Base-by-base conservation (phyloP, 331 rosid species). In the Prunus yedoensis region DNA sequence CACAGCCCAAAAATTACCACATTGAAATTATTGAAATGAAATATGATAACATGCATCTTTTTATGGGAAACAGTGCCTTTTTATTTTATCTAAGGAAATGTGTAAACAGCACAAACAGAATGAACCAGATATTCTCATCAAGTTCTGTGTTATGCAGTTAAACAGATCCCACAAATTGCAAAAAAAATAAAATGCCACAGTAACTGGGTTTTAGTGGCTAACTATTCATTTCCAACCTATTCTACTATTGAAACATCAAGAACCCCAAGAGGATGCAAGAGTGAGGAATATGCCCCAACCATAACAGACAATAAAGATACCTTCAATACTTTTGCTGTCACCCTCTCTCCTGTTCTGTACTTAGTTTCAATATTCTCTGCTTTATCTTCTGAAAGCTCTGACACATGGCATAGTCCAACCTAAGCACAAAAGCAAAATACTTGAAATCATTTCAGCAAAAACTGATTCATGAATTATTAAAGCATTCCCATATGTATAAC, bases 361-460 rank as follows among this genome's bases (percentile, higher is more conserved):
- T 85, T 84, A 13, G 83, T 79, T 76, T 90, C 93, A 63, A 92
- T 73, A 79, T 72, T 84, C 47, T 89, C 91, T 61, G 86, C 45
- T 58, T 46, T 86, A 74, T 85, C 78, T 78, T 88, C 97, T 64
- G 97, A 87, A 85, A 94, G 79, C 87, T 94, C 97, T 18, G 97
- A 92, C 16, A 84, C 35, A 67, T 94, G 99, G 88, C 99, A 94
- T 74, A 90, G 78, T 64, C 99, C 99, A 82, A 92, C 98, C 98
- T 94, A 80, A 68, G 77, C 17, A 70, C 76, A 71, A 38, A 76
- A 76, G 65, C 28, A 60, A 76, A 63, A 38, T n/a, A 82, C 2
- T 41, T 11, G 46, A 66, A 76, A 51, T 25, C 6, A 56, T 41
- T 38, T 66, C 38, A 63, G 68, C 72, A 20, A 66, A 62, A 30